phyloP scores from a whole-genome alignment of 73 alveolate species.

The Tetrahymena elliotti region DNA sequence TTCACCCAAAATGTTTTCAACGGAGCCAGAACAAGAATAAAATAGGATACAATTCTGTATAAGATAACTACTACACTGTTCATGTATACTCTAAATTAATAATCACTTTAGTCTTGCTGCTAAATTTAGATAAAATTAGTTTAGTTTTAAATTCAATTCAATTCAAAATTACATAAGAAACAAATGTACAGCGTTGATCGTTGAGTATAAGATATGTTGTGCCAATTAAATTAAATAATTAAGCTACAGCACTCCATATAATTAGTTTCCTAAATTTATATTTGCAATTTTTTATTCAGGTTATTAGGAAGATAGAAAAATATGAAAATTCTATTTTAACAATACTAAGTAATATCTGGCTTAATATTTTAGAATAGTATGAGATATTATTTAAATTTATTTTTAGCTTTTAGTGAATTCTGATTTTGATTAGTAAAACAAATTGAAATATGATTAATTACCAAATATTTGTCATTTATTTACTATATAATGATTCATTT shows the following conservation, averaged over 20 bases:
- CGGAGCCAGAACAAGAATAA: not conserved
- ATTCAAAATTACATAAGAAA: not conserved
- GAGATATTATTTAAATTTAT: not conserved
- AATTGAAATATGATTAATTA: not conserved
- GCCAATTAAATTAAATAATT: not conserved
- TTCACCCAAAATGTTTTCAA: not conserved
- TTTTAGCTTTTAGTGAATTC: no score
- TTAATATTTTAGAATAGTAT: not conserved
- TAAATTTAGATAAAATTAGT: not conserved
- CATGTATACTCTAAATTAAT: not conserved
- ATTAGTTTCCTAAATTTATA: not conserved
- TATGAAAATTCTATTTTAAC: not conserved
- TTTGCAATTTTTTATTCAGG: no score
- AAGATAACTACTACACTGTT: not conserved
- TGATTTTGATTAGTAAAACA: not conserved
- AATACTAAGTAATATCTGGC: not conserved
- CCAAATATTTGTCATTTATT: not conserved
- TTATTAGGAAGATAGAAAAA: no score
- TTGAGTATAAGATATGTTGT: not conserved
- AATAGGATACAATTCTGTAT: not conserved
- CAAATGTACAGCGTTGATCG: not conserved
- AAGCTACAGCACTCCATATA: not conserved
- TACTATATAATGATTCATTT: not conserved
- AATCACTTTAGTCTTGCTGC: not conserved
- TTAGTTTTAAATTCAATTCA: not conserved